Evolutionary conservation across 2,329 filamentous ascomycete genomes (phyloP), one percentile per base, ranked within the genome.

Genomic region (Aphanocladium album): DNA sequence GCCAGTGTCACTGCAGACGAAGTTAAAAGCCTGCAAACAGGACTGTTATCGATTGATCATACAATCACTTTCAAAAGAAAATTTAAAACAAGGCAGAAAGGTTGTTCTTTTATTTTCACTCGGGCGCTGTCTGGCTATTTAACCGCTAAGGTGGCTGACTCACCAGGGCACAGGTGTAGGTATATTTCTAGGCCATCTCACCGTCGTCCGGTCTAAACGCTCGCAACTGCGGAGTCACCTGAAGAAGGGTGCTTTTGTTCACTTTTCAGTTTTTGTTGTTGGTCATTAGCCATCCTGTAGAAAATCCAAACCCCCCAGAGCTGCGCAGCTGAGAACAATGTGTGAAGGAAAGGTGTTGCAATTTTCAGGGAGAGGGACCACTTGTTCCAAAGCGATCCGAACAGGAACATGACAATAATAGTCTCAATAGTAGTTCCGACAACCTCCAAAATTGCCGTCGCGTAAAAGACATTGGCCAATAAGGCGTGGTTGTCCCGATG

Each of bases 301-400:
- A 61, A 61, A 9, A 61, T 61, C 54, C 53, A 61, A 25, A 50
- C 60, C 1, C 60, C 60, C 60, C 60, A 61, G 21, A 61, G 60
- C 16, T 61, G 60, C 1, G 60, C 60, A 1, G 60, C 60, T 16
- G 60, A 61, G 30, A 61, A 61, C 9, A 61, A 23, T 8, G 49
- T 41, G 37, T 61, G 60, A 2, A 61, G 55, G 30, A 61, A 61
- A 1, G 60, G 60, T 5, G 60, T 61, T 11, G 55, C 50, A 14
- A 61, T 47, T 30, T 61, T 61, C 0, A 61, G 39, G 6, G 54
- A 57, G 4, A 53, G 30, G 5, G 60, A 57, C 60, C 60, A 61
- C 30, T 61, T 61, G 19, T 61, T 54, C 60, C 60, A 61, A 9
- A 61, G 54, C 9, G 51, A 56, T 6, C 60, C 60, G 5, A 61